A percentile compares a stretch with the other conserved stretches of the same genome.
phyloP scores from a whole-genome alignment of 768 basidiomycete species.

The Leccinum rimulosum region DNA sequence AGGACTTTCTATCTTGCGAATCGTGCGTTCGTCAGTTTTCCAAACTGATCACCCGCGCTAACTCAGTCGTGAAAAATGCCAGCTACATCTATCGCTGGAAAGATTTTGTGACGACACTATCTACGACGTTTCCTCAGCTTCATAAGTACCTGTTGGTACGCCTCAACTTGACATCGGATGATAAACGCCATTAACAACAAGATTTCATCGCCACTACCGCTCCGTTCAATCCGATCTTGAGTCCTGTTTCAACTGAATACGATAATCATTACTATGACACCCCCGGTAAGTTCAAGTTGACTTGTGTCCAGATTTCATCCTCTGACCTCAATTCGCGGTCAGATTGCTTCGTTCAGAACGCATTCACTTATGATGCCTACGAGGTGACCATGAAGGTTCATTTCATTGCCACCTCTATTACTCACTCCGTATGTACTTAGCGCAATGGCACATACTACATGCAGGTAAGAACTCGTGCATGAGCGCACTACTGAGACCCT shows the following conservation, averaged over 20 bases:
- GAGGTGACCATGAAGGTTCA: background rate
- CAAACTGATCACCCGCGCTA: background rate
- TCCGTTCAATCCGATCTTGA: background rate
- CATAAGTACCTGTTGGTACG: background rate
- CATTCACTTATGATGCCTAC: background rate
- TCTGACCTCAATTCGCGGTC: background rate
- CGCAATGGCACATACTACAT: background rate
- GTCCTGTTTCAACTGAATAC: background rate
- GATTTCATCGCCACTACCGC: background rate
- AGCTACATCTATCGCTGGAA: background rate
- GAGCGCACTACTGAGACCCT: background rate
- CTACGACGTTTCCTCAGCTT: background rate
- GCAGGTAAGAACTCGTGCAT: background rate
- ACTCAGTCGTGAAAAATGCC: background rate
- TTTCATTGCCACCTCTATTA: background rate
- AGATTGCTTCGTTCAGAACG: background rate
- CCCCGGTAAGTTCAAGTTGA: background rate
- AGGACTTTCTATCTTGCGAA: background rate
- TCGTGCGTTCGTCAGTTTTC: background rate
- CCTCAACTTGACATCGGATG: background rate
- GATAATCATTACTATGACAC: background rate
- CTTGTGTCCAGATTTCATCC: background rate
- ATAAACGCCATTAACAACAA: background rate
- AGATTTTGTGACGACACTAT: background rate
- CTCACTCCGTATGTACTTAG: background rate